A percentile compares a stretch with the other conserved stretches of the same genome.
Evolutionary conservation across 805 yeast species (phyloP).

Genomic region (Candida coleopterorum): DNA sequence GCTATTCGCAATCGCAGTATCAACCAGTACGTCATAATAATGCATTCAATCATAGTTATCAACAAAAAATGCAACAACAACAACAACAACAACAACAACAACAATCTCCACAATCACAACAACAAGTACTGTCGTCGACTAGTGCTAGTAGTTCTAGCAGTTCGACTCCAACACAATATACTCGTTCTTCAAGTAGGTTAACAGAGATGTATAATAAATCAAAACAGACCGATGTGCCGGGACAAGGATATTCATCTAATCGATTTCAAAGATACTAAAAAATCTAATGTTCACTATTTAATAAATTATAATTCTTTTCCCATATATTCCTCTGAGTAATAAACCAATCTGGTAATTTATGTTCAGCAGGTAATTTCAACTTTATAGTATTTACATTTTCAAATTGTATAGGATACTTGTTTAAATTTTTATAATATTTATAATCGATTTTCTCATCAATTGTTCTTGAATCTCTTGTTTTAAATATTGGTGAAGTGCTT

Average conservation of each 20-base stretch:
- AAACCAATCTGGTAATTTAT: constrained; percentile 74
- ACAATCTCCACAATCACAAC: background rate
- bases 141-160: background rate
- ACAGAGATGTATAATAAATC: constrained; percentile 39
- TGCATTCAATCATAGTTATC: constrained; percentile 11
- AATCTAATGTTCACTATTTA: constrained; percentile 1
- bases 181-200: constrained; percentile 29
- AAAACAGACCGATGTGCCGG: constrained; percentile 33
- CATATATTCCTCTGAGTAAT: constrained; percentile 56
- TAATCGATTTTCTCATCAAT: constrained; percentile 20
- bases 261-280: constrained; percentile 11
- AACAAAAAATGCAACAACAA: constrained; percentile 10
- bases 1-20: constrained; percentile 9
- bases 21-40: constrained; percentile 14
- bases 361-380: constrained; percentile 56
- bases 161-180: constrained; percentile 8
- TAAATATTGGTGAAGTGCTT: constrained; percentile 4
- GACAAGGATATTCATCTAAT: constrained; percentile 24
- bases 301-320: constrained; percentile 36
- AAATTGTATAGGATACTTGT: constrained; percentile 25
- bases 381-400: constrained; percentile 37
- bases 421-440: constrained; percentile 39
- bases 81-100: constrained; percentile 4
- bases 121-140: too few species aligned
- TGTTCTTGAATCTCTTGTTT: constrained; percentile 4